A percentile compares a stretch with the other conserved stretches of the same genome.
Conservation (phyloP, 352 stramenopile genomes). For the Phytophthora pinifolia region DNA sequence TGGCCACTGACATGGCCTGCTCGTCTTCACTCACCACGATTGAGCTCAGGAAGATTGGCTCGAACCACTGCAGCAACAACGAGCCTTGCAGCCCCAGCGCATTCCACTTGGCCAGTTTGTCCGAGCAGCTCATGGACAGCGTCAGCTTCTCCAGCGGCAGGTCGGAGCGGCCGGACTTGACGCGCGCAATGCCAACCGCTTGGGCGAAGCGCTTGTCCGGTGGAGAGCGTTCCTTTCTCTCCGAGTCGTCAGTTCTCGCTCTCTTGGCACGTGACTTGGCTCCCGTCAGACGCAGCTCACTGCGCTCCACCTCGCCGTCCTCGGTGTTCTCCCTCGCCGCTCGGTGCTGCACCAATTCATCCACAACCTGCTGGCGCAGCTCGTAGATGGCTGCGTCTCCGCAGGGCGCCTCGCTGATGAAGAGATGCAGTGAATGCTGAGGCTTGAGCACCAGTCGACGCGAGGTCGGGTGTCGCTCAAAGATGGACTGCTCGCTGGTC, state of each 20-base stretch:
- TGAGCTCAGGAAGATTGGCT: constrained; percentile 49
- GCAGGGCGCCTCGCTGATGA: constrained; percentile 92
- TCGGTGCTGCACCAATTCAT: constrained; percentile 54
- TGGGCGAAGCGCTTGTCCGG: constrained; percentile 67
- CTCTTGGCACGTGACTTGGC: constrained; percentile 54
- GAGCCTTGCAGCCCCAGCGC: constrained; percentile 81
- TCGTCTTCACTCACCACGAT: constrained; percentile 53
- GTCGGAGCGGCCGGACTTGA: constrained; percentile 93
- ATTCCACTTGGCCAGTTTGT: constrained; percentile 92
- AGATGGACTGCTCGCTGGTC: constrained; percentile 42
- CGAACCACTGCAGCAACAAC: constrained; percentile 66
- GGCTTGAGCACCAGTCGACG: constrained; percentile 49
- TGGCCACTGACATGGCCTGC: constrained; percentile 28
- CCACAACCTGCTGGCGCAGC: constrained; percentile 69
- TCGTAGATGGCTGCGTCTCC: constrained; percentile 94
- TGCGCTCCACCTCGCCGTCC: constrained; percentile 29
- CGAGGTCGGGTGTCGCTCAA: constrained; percentile 34
- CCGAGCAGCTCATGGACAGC: constrained; percentile 92
- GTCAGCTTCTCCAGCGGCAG: constrained; percentile 84
- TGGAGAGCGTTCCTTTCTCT: background rate
- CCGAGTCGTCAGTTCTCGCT: constrained; percentile 1
- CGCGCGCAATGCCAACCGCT: constrained; percentile 68
- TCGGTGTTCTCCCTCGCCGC: constrained; percentile 16
- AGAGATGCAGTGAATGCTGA: constrained; percentile 86
- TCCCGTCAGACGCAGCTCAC: constrained; percentile 57